Evolutionary conservation across 2,329 filamentous ascomycete genomes (phyloP), one percentile per base, ranked within the genome.

Genomic region (Diaporthe sp.): DNA sequence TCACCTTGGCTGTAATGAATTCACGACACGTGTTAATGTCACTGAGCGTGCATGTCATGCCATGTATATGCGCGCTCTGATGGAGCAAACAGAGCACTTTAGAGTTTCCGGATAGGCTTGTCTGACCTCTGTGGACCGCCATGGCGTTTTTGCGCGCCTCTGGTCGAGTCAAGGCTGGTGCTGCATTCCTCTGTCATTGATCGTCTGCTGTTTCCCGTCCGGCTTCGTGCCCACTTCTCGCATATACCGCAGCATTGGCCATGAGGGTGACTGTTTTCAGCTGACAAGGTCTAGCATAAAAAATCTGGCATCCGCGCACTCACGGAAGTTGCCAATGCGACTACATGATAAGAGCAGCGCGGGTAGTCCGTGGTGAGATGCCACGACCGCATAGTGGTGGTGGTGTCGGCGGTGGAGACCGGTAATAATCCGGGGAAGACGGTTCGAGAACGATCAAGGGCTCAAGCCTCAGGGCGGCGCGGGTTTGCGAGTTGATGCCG

Each of bases 361-460:
- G 31, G 13, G 12, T 39, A 13, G 65, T 37, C 46, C 31, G 65
- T 25, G 46, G 46, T 37, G 42, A 51, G 44, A 9, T 68, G 62
- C 44, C 62, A 51, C 44, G 44, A 46, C 31, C 46, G 62, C 44
- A 51, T 37, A 19, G 62, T 51, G 67, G 37, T 57, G 68, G 53
- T 59, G 34, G 28, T 58, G 55, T 22, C 46, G 34, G 44, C 70
- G 59, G 70, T 53, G 58, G 70, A 22, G 51, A n/a, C 37, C 25
- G 70, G 58, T 53, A 44, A 31, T 55, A 73, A 70, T 74, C 72
- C 58, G 74, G 74, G 67, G 74, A 75, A 74, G 71, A 65, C 42
- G 71, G 59, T 71, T 71, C 67, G 68, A 55, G 65, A 71, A 74
- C 74, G 34, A 28, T n/a, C 46, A 44, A 28, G 44, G 34, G 71